These are phyloP conservation scores for Diospyros lotus DNA, from an alignment of 148 eudicot species.

Conservation along the genomic window DNA sequence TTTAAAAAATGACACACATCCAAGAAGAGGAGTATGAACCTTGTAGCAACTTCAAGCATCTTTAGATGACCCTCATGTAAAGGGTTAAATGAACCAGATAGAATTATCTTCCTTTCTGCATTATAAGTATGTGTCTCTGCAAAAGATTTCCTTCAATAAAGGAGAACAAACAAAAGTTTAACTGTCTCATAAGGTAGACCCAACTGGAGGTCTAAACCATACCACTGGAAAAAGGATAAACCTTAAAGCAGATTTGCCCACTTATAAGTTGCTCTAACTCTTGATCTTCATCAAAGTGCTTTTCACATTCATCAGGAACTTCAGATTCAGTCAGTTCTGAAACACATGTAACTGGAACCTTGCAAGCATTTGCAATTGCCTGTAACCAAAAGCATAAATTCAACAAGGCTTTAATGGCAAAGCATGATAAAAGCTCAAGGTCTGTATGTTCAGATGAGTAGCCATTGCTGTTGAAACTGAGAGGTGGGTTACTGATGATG, in stretches of 20 bases:
- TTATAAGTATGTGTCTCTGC: conserved; percentile 40
- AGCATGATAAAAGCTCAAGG: too few species aligned
- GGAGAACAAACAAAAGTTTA: conserved; percentile 16
- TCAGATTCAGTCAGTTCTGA: conserved; percentile 54
- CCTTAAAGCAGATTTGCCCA: conserved; percentile 74
- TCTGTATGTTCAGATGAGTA: background rate
- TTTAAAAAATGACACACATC: background rate
- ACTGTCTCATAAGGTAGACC: background rate
- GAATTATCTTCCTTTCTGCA: conserved; percentile 68
- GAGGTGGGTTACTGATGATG: background rate
- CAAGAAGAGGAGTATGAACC: conserved; percentile 35
- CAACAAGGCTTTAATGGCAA: background rate
- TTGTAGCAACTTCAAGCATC: conserved; percentile 83
- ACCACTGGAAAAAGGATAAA: conserved; percentile 74
- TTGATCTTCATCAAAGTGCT: conserved; percentile 58
- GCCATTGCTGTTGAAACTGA: background rate
- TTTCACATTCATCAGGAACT: conserved; percentile 45
- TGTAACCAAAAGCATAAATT: conserved; percentile 20
- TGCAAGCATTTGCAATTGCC: conserved; percentile 78
- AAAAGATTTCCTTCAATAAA: conserved; percentile 26
- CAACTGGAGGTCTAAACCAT: conserved; percentile 22
- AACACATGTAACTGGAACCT: conserved; percentile 35
- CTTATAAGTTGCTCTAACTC: conserved; percentile 77
- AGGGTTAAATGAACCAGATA: conserved; percentile 94
- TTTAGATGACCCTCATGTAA: conserved; percentile 90